Conservation (phyloP, 192 early-diverging fungal species). For the Gonapodya prolifera region DNA sequence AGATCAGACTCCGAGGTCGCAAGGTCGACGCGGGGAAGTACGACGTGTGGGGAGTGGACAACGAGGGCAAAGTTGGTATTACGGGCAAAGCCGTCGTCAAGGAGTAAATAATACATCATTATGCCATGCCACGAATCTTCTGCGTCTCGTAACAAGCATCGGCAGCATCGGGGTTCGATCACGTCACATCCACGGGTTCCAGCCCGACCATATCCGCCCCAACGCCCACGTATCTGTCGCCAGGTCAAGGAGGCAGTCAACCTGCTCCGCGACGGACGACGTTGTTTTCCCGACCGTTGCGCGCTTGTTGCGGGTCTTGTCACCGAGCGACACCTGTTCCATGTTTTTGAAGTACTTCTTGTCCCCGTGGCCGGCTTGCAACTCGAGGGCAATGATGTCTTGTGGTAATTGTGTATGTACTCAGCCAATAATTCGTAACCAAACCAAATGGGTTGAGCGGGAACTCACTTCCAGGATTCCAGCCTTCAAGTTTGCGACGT, state of each 20-base stretch:
- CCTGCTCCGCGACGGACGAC: constrained; percentile 41
- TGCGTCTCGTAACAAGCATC: neutral
- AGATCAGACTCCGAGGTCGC: neutral
- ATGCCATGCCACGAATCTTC: neutral
- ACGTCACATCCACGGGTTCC: constrained; percentile 42
- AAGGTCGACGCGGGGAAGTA: neutral
- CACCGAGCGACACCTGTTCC: constrained; percentile 35
- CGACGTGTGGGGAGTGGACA: constrained; percentile 6
- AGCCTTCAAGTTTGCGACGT: constrained; percentile 48
- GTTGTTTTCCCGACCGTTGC: constrained; percentile 30
- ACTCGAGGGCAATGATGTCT: constrained; percentile 39
- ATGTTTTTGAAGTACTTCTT: constrained; percentile 34
- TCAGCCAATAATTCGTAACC: neutral
- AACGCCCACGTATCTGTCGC: constrained; percentile 59
- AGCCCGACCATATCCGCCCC: constrained; percentile 53
- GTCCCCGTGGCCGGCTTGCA: constrained; percentile 44
- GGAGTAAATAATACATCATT: neutral
- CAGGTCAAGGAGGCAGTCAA: constrained; percentile 59
- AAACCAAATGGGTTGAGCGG: constrained; percentile 6
- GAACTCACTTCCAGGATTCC: constrained; percentile 49
- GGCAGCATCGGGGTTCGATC: neutral
- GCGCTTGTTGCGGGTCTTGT: constrained; percentile 24
- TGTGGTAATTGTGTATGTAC: neutral
- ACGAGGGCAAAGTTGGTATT: neutral
- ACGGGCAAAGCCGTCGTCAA: neutral